Conservation (phyloP, 73 alveolate genomes). For the Paramecium sexaurelia region DNA sequence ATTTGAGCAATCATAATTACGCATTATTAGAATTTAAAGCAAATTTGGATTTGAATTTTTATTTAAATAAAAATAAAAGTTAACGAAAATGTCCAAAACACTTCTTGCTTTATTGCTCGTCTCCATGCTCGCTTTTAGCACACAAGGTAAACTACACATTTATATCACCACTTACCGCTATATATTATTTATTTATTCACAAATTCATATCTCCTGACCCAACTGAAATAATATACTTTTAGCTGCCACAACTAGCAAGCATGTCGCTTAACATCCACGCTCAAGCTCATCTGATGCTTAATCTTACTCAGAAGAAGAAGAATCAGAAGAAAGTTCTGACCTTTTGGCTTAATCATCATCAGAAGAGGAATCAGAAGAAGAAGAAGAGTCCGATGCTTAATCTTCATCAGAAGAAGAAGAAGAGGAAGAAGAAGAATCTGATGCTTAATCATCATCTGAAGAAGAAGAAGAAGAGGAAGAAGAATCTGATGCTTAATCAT, state of each 20-base stretch:
- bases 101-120: conserved; percentile 31
- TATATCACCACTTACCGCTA: neutral
- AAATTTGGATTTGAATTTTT: conserved; percentile 1
- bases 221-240: neutral
- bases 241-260: neutral
- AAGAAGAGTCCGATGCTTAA: neutral
- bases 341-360: neutral
- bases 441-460: neutral
- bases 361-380: conserved; percentile 15
- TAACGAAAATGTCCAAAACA: conserved; percentile 26
- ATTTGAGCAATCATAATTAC: neutral
- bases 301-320: neutral
- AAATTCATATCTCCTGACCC: conserved; percentile 6
- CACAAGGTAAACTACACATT: neutral
- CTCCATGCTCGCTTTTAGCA: neutral
- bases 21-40: neutral
- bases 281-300: neutral
- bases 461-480: neutral
- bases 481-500: neutral
- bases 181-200: neutral
- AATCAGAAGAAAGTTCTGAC: neutral
- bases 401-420: neutral
- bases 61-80: conserved; percentile 11
- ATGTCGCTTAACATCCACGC: neutral
- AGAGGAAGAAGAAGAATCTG: neutral